A percentile compares a stretch with the other conserved stretches of the same genome.
These are phyloP conservation scores for Xylariomycetidae sp. DNA, from an alignment of 2,329 filamentous ascomycete species.

Conservation along the genomic window DNA sequence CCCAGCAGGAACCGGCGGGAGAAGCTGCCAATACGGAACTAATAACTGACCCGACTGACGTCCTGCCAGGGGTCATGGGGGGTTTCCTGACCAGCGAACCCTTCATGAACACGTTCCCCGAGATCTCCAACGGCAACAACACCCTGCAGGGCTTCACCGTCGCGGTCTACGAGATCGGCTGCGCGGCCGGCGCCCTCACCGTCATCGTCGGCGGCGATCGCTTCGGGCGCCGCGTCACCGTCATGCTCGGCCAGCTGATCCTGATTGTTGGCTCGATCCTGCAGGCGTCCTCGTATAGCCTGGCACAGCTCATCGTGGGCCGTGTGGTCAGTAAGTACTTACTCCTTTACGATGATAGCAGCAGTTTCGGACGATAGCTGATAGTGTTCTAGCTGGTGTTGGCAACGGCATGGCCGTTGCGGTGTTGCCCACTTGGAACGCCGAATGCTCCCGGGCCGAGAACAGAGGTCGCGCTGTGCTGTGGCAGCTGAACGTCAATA, in stretches of 20 bases:
- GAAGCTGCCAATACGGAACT: too few relatives aligned
- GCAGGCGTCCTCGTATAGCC: conserved; percentile 1
- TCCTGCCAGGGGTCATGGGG: background rate
- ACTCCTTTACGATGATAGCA: background rate
- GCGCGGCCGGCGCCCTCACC: background rate
- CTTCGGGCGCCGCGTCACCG: background rate
- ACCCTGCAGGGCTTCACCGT: conserved; percentile 1
- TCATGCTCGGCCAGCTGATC: conserved; percentile 1
- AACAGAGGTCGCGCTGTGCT: background rate
- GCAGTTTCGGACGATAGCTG: background rate
- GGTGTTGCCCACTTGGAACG: conserved; percentile 1
- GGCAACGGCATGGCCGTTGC: conserved; percentile 1
- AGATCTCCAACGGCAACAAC: background rate
- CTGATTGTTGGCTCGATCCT: background rate
- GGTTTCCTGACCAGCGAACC: conserved; percentile 1
- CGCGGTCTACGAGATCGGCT: conserved; percentile 1
- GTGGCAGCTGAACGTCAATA: conserved; percentile 2
- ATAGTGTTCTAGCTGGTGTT: background rate
- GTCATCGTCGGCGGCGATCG: conserved; percentile 1
- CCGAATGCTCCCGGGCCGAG: conserved; percentile 1
- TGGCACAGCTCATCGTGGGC: conserved; percentile 1
- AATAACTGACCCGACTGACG: background rate
- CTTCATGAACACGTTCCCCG: background rate
- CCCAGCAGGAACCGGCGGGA: too few relatives aligned
- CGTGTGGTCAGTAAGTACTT: background rate